phyloP scores from a whole-genome alignment of 768 basidiomycete genomes.

The Tulasnella calospora region DNA sequence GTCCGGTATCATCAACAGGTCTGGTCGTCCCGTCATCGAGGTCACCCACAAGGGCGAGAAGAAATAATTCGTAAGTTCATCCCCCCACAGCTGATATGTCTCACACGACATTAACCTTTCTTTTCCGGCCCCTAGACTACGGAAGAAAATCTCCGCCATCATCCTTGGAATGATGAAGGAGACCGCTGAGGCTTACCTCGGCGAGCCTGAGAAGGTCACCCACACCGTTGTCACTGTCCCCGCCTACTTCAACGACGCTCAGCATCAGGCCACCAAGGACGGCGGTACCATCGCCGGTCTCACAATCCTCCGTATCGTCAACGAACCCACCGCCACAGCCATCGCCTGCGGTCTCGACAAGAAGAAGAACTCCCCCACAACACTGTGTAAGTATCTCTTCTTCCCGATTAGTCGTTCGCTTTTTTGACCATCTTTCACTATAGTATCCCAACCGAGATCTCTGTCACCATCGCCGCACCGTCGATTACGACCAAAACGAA shows the following conservation, averaged over 20 bases:
- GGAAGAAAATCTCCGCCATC: conserved; percentile 93
- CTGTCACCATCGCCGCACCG: no score
- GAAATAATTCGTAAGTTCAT: conserved; percentile 69
- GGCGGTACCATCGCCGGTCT: conserved; percentile 91
- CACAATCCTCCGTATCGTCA: conserved; percentile 98
- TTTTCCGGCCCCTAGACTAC: conserved; percentile 54
- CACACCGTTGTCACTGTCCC: conserved; percentile 98
- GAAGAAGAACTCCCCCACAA: conserved; percentile 53
- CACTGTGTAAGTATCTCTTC: no score
- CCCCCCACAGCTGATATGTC: background rate
- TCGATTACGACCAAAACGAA: no score
- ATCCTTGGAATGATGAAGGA: conserved; percentile 98
- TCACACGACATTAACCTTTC: background rate
- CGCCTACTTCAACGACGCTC: conserved; percentile 98
- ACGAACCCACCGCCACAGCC: conserved; percentile 94
- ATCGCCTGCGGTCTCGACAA: conserved; percentile 99
- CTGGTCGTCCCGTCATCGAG: no score
- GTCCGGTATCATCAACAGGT: no score
- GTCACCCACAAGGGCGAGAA: no score
- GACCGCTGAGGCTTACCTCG: conserved; percentile 96
- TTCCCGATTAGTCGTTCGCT: no score
- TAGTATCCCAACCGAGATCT: no score
- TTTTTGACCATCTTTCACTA: no score
- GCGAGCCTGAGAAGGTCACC: conserved; percentile 89
- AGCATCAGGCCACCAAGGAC: conserved; percentile 98